These are phyloP conservation scores for Suhomyces xylopsoci DNA, from an alignment of 805 yeast genomes.

Conservation along the genomic window DNA sequence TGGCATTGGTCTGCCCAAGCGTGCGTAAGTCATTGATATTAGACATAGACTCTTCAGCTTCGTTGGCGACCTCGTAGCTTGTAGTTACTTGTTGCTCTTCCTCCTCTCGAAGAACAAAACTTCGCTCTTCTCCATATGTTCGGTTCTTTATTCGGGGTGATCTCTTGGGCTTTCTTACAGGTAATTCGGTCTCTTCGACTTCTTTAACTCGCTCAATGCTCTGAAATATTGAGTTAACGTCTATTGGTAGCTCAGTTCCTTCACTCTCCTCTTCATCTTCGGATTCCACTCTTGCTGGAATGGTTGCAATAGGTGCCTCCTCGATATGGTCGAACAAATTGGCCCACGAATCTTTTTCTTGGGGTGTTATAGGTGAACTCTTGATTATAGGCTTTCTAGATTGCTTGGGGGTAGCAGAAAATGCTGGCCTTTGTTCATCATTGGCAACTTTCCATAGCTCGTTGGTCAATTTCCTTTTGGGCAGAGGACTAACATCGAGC, in stretches of 20 bases:
- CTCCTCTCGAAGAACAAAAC: background rate
- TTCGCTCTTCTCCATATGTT: background rate
- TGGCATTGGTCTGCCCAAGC: conserved; percentile 9
- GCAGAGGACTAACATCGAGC: background rate
- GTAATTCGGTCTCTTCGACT: background rate
- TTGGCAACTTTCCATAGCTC: background rate
- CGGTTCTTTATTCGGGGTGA: background rate
- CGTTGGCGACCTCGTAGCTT: background rate
- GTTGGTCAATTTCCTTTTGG: background rate
- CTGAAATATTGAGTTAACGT: background rate
- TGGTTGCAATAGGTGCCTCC: background rate
- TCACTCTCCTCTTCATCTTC: background rate
- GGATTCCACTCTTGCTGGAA: background rate
- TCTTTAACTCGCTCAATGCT: background rate
- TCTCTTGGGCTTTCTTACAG: background rate
- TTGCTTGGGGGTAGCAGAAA: conserved; percentile 1
- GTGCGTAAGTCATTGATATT: conserved; percentile 19
- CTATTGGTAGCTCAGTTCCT: background rate
- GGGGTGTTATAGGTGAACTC: conserved; percentile 3
- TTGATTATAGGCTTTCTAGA: background rate
- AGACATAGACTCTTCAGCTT: background rate
- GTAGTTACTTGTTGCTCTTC: background rate
- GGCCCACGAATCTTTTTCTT: conserved; percentile 12
- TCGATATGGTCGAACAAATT: conserved; percentile 15
- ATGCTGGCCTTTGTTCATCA: background rate